Conservation (phyloP, 23 red algal species). For the Gracilariopsis chorda region DNA sequence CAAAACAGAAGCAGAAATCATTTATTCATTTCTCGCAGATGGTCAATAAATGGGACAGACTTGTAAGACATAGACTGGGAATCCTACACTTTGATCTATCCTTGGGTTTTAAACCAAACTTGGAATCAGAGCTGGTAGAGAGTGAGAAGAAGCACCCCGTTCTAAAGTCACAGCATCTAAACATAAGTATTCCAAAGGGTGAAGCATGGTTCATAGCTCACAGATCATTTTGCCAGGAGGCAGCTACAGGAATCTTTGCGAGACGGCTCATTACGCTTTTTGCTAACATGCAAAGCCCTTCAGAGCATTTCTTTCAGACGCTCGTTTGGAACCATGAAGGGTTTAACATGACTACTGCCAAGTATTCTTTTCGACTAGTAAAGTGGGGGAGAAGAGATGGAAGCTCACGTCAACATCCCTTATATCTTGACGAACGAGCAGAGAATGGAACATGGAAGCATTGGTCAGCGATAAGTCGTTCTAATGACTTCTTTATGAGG, state of each 20-base stretch:
- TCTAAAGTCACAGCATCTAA: neutral
- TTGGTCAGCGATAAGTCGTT: constrained; percentile 20
- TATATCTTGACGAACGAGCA: constrained; percentile 25
- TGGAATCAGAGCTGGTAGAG: neutral
- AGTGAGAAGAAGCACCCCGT: neutral
- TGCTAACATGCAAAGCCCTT: constrained; percentile 41
- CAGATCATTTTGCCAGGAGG: neutral
- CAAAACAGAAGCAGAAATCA: neutral
- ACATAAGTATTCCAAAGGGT: constrained; percentile 50
- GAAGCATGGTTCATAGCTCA: constrained; percentile 61
- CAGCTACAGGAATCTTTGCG: neutral
- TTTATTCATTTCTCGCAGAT: constrained; percentile 11
- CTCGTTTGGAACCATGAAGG: constrained; percentile 24
- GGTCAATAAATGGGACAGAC: neutral
- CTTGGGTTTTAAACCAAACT: neutral
- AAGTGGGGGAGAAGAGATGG: constrained; percentile 17
- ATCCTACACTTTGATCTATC: neutral
- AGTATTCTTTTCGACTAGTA: constrained; percentile 38
- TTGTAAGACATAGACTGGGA: neutral
- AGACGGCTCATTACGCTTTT: constrained; percentile 27
- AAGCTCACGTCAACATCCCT: constrained; percentile 32
- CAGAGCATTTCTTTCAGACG: constrained; percentile 59
- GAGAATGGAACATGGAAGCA: neutral
- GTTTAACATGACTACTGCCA: constrained; percentile 24
- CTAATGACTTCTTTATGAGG: constrained; percentile 30